Evolutionary conservation across 345 rosid species (phyloP).

Genomic region (Euphorbia peplus): DNA sequence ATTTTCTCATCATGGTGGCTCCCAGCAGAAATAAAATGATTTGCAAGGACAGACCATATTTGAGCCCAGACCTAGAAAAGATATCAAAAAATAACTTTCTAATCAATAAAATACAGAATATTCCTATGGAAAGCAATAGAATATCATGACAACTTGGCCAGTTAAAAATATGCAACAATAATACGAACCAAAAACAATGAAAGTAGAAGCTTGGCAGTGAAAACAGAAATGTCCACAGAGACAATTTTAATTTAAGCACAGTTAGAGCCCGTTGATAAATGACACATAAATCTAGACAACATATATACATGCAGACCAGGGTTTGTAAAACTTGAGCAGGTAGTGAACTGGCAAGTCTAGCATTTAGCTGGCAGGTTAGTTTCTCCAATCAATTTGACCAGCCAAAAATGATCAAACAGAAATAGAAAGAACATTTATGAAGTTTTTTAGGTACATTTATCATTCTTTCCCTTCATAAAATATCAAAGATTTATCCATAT

Average conservation of each 20-base stretch:
- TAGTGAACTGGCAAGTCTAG: neutral
- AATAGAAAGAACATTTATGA: neutral
- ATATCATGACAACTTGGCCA: neutral
- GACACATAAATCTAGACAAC: neutral
- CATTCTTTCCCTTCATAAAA: too few species aligned
- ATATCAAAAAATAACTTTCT: neutral
- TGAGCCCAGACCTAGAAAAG: conserved; percentile 84
- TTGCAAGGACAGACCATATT: conserved; percentile 88
- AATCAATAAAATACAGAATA: conserved; percentile 2
- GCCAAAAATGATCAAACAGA: neutral
- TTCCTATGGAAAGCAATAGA: neutral
- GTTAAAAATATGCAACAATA: neutral
- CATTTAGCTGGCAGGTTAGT: neutral
- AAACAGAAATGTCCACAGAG: neutral
- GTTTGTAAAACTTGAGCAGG: neutral
- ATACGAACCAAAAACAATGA: neutral
- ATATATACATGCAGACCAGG: neutral
- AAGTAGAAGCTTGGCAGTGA: neutral
- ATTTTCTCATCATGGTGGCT: conserved; percentile 90
- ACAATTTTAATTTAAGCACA: conserved; percentile 2
- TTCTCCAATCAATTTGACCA: neutral
- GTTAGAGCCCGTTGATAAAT: neutral
- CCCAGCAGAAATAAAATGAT: conserved; percentile 91
- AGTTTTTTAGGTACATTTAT: too few species aligned
- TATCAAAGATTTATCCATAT: too few species aligned